These are phyloP conservation scores for Ophiostoma piceae DNA, from an alignment of 2,329 filamentous ascomycete genomes.

Conservation along the genomic window DNA sequence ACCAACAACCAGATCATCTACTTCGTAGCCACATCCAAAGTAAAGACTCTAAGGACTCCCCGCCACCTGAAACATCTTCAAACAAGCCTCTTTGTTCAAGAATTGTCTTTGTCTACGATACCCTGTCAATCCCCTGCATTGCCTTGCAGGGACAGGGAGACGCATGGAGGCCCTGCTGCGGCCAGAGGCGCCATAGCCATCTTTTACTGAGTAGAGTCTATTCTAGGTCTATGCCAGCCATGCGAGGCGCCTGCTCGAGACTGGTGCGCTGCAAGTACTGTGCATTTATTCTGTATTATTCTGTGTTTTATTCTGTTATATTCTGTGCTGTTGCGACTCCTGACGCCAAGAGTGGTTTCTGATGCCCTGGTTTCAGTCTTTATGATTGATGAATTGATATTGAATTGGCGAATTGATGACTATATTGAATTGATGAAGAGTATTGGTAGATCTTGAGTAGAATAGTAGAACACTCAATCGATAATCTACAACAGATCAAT, in stretches of 20 bases:
- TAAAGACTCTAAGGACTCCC: background rate
- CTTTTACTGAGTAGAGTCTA: too few relatives aligned
- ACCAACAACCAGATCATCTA: background rate
- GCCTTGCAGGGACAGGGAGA: background rate
- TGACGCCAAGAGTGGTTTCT: conserved; percentile 6
- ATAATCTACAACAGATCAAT: too few relatives aligned
- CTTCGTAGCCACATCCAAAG: too few relatives aligned
- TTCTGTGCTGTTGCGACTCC: background rate
- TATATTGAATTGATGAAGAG: background rate
- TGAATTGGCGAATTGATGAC: background rate
- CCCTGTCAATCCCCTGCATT: conserved; percentile 6
- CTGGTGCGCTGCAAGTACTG: background rate
- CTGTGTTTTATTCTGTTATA: too few relatives aligned
- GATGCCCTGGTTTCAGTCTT: background rate
- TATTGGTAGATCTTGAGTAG: too few relatives aligned
- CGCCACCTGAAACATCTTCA: conserved; percentile 3
- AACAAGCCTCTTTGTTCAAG: background rate
- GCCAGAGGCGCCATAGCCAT: background rate
- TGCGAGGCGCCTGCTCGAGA: conserved; percentile 2
- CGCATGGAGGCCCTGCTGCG: background rate
- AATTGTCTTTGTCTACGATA: background rate
- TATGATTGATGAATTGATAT: too few relatives aligned
- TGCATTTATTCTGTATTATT: background rate
- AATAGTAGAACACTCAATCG: too few relatives aligned
- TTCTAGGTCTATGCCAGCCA: background rate